phyloP scores from a whole-genome alignment of 1,284 basidiomycete genomes.

The Fomitopsis pinicola region DNA sequence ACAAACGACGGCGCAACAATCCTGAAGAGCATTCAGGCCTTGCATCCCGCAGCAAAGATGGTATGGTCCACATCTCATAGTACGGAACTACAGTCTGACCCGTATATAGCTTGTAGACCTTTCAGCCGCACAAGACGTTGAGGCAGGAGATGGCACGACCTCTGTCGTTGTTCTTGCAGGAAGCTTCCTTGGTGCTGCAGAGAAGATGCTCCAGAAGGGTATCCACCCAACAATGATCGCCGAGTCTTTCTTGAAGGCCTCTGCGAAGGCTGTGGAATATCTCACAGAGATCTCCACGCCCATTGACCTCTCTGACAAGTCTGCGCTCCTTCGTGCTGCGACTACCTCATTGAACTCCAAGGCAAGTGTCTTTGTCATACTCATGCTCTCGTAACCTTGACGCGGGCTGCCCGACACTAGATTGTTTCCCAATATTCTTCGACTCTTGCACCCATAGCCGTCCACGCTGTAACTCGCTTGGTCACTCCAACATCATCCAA shows the following conservation, averaged over 20 bases:
- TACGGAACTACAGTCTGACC: not conserved
- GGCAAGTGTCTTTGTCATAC: conserved; percentile 35
- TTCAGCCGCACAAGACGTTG: conserved; percentile 96
- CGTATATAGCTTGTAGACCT: conserved; percentile 83
- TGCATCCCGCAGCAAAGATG: conserved; percentile 99
- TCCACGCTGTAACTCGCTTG: conserved; percentile 90
- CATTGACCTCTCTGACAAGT: conserved; percentile 87
- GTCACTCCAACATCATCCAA: conserved; percentile 85
- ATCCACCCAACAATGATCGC: conserved; percentile 98
- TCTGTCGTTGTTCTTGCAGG: conserved; percentile 97
- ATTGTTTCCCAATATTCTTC: conserved; percentile 99
- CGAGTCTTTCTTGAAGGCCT: conserved; percentile 93
- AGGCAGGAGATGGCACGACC: conserved; percentile 99
- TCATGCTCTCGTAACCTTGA: not conserved
- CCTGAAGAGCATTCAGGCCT: conserved; percentile 93
- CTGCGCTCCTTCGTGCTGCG: conserved; percentile 86
- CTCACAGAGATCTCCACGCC: conserved; percentile 92
- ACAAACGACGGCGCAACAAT: conserved; percentile 99
- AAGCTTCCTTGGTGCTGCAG: conserved; percentile 88
- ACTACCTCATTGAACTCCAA: conserved; percentile 97
- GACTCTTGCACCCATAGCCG: conserved; percentile 95
- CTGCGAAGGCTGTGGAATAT: conserved; percentile 91
- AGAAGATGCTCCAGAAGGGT: conserved; percentile 96
- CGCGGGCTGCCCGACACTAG: conserved; percentile 34
- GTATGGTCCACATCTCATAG: conserved; percentile 32